A percentile compares a stretch with the other conserved stretches of the same genome.
phyloP scores from a whole-genome alignment of 352 stramenopile species.

The Sclerospora graminicola region DNA sequence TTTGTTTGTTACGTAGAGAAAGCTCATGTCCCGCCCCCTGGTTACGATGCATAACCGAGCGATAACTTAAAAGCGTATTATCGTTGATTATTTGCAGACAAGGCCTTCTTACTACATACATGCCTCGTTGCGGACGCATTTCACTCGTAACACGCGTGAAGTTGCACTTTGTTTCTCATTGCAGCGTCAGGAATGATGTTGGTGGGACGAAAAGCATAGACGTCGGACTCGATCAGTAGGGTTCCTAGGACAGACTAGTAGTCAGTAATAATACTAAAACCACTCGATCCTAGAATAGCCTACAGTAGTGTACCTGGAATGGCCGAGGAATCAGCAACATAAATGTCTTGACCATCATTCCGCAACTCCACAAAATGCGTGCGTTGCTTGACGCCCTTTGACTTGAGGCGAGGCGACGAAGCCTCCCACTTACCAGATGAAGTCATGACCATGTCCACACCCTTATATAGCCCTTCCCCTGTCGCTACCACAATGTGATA shows the following conservation, averaged over 20 bases:
- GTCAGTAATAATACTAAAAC: too few species aligned
- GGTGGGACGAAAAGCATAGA: slow-evolving; percentile 57
- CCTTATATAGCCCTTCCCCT: slow-evolving; percentile 79
- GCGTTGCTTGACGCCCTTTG: slow-evolving; percentile 79
- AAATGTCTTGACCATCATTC: slow-evolving; percentile 52
- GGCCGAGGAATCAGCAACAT: slow-evolving; percentile 63
- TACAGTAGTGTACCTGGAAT: slow-evolving; percentile 29
- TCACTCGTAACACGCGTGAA: slow-evolving; percentile 68
- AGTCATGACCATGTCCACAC: slow-evolving; percentile 60
- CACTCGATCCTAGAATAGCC: too few species aligned
- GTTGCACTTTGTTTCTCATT: slow-evolving; percentile 38
- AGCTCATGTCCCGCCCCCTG: not conserved
- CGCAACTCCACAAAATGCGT: slow-evolving; percentile 70
- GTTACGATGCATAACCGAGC: slow-evolving; percentile 5
- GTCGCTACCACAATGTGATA: slow-evolving; percentile 78
- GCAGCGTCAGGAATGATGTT: slow-evolving; percentile 32
- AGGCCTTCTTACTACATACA: too few species aligned
- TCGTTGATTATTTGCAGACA: slow-evolving; percentile 4
- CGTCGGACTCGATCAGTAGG: slow-evolving; percentile 45
- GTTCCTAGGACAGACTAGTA: slow-evolving; percentile 11
- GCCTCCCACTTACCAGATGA: slow-evolving; percentile 35
- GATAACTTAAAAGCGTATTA: slow-evolving; percentile 23
- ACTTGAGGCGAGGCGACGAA: slow-evolving; percentile 53
- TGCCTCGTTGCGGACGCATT: slow-evolving; percentile 3
- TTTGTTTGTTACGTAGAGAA: not conserved